phyloP scores from a whole-genome alignment of 2,329 filamentous ascomycete species.

The Cadophora sp. region DNA sequence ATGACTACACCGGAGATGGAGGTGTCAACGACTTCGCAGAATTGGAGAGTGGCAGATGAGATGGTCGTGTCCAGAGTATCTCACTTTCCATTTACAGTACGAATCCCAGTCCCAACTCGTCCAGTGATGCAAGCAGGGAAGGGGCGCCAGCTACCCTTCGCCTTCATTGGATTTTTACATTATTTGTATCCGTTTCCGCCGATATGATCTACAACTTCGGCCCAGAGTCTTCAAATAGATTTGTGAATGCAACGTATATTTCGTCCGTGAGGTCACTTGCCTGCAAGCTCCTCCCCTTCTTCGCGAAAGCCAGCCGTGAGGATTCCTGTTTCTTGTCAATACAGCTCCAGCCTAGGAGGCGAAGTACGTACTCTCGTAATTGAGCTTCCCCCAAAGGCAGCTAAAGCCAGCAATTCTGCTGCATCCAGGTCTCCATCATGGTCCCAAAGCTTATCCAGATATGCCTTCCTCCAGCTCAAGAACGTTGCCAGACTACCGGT shows the following conservation, averaged over 20 bases:
- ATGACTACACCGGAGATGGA: too few species aligned
- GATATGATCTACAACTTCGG: constrained; percentile 36
- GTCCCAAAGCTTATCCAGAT: constrained; percentile 83
- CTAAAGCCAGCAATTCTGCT: constrained; percentile 73
- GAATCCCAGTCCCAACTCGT: too few species aligned
- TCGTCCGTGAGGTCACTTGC: constrained; percentile 93
- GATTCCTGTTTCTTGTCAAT: constrained; percentile 64
- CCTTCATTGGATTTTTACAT: neutral
- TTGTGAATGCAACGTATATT: constrained; percentile 81
- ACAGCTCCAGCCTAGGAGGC: constrained; percentile 12
- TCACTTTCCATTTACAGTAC: too few species aligned
- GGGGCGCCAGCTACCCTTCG: too few species aligned
- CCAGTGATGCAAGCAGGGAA: too few species aligned
- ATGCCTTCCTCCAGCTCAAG: constrained; percentile 86
- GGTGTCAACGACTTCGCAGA: too few species aligned
- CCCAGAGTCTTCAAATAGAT: constrained; percentile 70
- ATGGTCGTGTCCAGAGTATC: too few species aligned
- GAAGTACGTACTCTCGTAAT: constrained; percentile 74
- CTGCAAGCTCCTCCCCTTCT: constrained; percentile 87
- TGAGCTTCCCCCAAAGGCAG: constrained; percentile 84
- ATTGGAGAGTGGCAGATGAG: too few species aligned
- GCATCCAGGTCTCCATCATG: constrained; percentile 57
- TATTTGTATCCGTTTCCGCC: neutral
- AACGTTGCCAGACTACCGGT: constrained; percentile 90
- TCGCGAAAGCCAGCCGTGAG: constrained; percentile 83